These are phyloP conservation scores for Talaromyces pinophilus DNA, from an alignment of 2,329 filamentous ascomycete genomes.

Conservation along the genomic window DNA sequence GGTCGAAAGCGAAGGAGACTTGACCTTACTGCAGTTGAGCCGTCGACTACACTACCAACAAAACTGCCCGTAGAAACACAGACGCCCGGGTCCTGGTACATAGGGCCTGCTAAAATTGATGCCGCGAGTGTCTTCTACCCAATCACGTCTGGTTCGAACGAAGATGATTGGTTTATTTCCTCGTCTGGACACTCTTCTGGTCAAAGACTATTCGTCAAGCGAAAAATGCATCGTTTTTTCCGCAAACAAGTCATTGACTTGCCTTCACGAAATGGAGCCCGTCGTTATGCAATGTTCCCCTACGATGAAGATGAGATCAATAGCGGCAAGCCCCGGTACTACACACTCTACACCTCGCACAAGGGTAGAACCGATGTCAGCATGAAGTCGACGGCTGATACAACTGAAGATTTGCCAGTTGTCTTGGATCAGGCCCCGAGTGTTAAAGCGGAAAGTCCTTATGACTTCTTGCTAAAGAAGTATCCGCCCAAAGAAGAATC, in stretches of 20 bases:
- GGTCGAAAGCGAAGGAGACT: conserved; percentile 37
- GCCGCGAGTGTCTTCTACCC: conserved; percentile 49
- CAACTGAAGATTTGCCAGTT: conserved; percentile 26
- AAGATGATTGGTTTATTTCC: conserved; percentile 31
- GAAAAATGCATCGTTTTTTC: conserved; percentile 32
- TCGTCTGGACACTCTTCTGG: conserved; percentile 30
- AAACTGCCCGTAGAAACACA: background rate
- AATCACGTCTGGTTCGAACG: conserved; percentile 30
- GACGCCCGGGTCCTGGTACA: conserved; percentile 34
- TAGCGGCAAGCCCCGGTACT: conserved; percentile 26
- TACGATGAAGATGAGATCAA: conserved; percentile 28
- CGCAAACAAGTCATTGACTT: conserved; percentile 31
- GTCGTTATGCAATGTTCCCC: conserved; percentile 33
- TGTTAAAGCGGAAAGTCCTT: conserved; percentile 26
- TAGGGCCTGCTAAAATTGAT: conserved; percentile 41
- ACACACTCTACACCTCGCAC: conserved; percentile 35
- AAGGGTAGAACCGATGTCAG: conserved; percentile 30
- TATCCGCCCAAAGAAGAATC: conserved; percentile 46
- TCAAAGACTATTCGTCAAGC: conserved; percentile 36
- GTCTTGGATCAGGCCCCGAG: background rate
- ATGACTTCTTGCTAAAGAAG: conserved; percentile 44
- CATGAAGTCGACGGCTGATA: conserved; percentile 32
- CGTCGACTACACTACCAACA: conserved; percentile 2
- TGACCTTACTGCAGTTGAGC: conserved; percentile 24
- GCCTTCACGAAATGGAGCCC: conserved; percentile 25